These are phyloP conservation scores for Puccinellia tenuiflora DNA, from an alignment of 176 grass and related monocot species.

Conservation along the genomic window DNA sequence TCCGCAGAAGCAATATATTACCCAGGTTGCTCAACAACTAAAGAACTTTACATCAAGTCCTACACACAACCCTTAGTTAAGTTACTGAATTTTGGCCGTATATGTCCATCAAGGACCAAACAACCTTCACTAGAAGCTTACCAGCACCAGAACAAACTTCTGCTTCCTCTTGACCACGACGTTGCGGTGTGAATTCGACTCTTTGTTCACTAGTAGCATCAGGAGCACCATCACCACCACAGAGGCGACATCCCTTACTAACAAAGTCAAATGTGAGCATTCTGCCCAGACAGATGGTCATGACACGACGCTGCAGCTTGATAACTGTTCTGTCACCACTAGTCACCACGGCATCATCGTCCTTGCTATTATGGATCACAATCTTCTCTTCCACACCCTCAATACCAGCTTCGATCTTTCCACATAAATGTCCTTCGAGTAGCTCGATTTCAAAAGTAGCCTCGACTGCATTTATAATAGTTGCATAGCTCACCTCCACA, in stretches of 20 bases:
- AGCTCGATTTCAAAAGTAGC: not conserved
- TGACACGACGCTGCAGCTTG: not conserved
- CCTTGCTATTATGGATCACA: not conserved
- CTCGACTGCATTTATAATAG: not conserved
- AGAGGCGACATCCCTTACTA: not conserved
- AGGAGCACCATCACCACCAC: not conserved
- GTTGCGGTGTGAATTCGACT: not conserved
- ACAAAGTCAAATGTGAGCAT: not conserved
- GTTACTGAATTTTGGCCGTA: no score
- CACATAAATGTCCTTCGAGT: not conserved
- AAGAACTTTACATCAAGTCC: no score
- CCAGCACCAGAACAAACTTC: not conserved
- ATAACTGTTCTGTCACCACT: not conserved
- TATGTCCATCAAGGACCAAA: not conserved
- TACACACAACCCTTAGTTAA: no score
- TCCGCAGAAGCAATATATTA: no score
- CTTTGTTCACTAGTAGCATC: not conserved
- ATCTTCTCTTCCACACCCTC: not conserved
- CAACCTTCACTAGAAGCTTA: not conserved
- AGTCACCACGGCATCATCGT: not conserved
- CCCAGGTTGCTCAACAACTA: no score
- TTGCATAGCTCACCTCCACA: not conserved
- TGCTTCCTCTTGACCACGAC: not conserved
- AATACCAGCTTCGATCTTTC: not conserved
- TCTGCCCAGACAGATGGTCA: not conserved